Evolutionary conservation across 192 early-diverging fungal species (phyloP).

Genomic region (Helicostylum pulchrum): DNA sequence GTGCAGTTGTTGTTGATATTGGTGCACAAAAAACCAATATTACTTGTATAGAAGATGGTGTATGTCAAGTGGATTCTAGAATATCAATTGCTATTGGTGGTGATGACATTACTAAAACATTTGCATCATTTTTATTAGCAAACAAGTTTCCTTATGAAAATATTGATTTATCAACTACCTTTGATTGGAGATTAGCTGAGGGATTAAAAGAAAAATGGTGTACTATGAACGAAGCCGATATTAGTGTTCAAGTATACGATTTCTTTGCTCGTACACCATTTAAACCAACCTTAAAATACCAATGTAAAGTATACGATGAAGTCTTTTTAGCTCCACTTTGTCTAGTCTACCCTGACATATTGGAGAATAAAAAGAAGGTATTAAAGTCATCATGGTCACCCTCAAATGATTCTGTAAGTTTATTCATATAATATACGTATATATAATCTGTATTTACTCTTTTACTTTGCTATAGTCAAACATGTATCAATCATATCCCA

Average conservation of each 20-base stretch:
- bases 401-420: conserved; percentile 18
- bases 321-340: conserved; percentile 65
- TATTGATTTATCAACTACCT: conserved; percentile 54
- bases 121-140: conserved; percentile 60
- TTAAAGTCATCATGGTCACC: conserved; percentile 24
- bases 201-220: conserved; percentile 84
- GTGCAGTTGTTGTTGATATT: conserved; percentile 87
- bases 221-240: conserved; percentile 78
- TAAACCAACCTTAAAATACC: conserved; percentile 65
- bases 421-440: conserved; percentile 13
- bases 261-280: conserved; percentile 80
- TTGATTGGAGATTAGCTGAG: conserved; percentile 75
- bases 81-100: conserved; percentile 59
- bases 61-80: conserved; percentile 67
- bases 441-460: not conserved
- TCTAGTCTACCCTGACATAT: conserved; percentile 24
- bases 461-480: not conserved
- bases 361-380: conserved; percentile 28
- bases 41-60: conserved; percentile 82
- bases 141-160: conserved; percentile 76
- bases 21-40: conserved; percentile 87
- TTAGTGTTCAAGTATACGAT: conserved; percentile 78
- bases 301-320: conserved; percentile 87
- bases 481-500: conserved; percentile 38
- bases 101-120: conserved; percentile 83